Percentiles rank a stretch among this genome's conserved stretches.
These are phyloP conservation scores for Aureobasidium sp. DNA, from an alignment of 2,329 filamentous ascomycete species.

Conservation along the genomic window DNA sequence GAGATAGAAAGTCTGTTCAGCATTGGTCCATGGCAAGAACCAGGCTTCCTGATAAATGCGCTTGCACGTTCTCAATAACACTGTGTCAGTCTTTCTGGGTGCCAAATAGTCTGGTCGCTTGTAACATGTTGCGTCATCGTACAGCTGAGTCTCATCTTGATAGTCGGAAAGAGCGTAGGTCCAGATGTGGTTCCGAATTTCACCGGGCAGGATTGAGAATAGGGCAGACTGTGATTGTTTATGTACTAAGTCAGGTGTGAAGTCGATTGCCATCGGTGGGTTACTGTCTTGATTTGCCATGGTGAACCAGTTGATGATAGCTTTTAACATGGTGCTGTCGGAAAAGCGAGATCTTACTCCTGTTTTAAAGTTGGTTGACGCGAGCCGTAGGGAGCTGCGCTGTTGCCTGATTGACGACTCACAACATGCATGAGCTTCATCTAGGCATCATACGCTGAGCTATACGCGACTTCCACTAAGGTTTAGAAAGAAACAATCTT, in stretches of 20 bases:
- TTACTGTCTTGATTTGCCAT: not conserved
- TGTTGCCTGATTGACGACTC: not conserved
- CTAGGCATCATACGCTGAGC: not conserved
- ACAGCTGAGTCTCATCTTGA: slow-evolving; percentile 22
- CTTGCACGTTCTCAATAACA: slow-evolving; percentile 31
- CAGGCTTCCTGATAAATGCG: slow-evolving; percentile 30
- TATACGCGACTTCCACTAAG: not conserved
- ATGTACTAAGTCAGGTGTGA: not conserved
- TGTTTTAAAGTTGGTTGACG: not conserved
- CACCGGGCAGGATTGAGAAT: slow-evolving; percentile 16
- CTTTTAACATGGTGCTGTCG: not conserved
- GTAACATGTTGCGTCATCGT: slow-evolving; percentile 24
- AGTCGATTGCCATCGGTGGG: not conserved
- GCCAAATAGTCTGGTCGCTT: slow-evolving; percentile 29
- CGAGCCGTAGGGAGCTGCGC: not conserved
- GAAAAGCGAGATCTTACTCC: not conserved
- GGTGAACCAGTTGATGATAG: not conserved
- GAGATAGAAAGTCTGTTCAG: slow-evolving; percentile 15
- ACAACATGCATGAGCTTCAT: not conserved
- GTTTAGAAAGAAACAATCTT: not conserved
- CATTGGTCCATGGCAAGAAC: slow-evolving; percentile 10
- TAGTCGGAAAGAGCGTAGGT: slow-evolving; percentile 27
- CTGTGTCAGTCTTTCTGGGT: slow-evolving; percentile 20
- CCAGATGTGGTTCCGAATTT: slow-evolving; percentile 32
- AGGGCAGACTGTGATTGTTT: slow-evolving; percentile 1